Evolutionary conservation across 257 asterid genomes (phyloP), one percentile per base, ranked within the genome.

Genomic region (Petrea volubilis): DNA sequence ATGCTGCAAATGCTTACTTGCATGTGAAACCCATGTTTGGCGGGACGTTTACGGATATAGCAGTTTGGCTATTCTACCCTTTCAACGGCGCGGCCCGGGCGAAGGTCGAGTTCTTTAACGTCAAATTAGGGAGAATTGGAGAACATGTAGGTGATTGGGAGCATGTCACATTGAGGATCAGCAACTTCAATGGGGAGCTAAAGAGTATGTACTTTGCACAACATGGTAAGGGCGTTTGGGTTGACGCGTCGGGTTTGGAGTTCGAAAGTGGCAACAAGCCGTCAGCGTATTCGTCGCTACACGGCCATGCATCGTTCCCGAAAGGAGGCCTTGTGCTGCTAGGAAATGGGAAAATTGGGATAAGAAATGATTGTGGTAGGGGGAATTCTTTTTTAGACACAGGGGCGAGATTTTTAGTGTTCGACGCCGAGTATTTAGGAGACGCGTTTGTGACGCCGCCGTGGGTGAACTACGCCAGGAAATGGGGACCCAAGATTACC

Each of bases 121-220:
- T 93, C 0, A 8, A 82, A 0, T 59, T 93, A 0, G 95, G 95
- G 0, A 87, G 67, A 64, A 82, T 93, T 1, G 96, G 98, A 0
- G 81, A 93, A 46, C 98, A 93, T 17, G 79, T 88, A 0, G 97
- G 98, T 0, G 98, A 93, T 20, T 93, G 97, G 95, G 98, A 93
- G 49, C 98, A 93, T 65, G 80, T 88, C n/a, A 87, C 97, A 0
- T 49, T 90, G 27, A 84, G 98, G 53, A 78, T 93, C 3, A 93
- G 97, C 73, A 93, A 93, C 65, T 73, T 88, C 68, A 73, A 87
- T 56, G 98, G 98, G 25, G 92, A 83, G 84, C 52, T 93, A 23
- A 75, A 77, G 47, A 58, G 79, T 9, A 73, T 87, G 21, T 93
- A 85, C 47, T 90, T 85, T 73, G 79, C 92, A 2, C 86, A 90